A percentile compares a stretch with the other conserved stretches of the same genome.
phyloP scores from a whole-genome alignment of 768 basidiomycete species.

The Chlorophyllum brunneum region DNA sequence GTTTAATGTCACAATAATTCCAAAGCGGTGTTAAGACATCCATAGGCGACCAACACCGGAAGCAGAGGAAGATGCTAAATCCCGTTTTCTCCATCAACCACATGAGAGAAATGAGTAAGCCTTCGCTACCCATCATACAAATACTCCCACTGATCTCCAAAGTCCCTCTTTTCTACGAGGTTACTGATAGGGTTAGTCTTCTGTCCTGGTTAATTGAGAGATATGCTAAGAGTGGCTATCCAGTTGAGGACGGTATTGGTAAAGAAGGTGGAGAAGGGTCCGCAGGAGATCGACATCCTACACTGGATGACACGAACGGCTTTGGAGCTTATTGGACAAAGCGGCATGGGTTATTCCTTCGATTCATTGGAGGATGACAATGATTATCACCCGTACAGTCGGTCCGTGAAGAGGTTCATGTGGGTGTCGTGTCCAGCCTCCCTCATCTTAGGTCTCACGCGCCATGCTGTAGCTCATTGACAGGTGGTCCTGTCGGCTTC shows the following conservation, averaged over 20 bases:
- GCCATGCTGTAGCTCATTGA: background rate
- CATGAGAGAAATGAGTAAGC: slow-evolving; percentile 32
- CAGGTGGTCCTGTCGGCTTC: slow-evolving; percentile 11
- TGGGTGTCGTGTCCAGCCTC: slow-evolving; percentile 10
- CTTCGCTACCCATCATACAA: background rate
- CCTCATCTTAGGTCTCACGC: background rate
- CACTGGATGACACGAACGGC: slow-evolving; percentile 27
- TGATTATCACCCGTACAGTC: slow-evolving; percentile 23
- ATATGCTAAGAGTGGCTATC: background rate
- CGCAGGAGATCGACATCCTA: slow-evolving; percentile 23
- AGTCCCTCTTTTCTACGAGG: slow-evolving; percentile 28
- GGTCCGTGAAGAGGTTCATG: slow-evolving; percentile 24
- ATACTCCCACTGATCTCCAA: background rate
- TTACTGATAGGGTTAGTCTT: slow-evolving; percentile 20
- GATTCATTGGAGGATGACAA: slow-evolving; percentile 25
- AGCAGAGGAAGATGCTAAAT: slow-evolving; percentile 41
- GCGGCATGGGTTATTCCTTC: slow-evolving; percentile 29
- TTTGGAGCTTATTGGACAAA: slow-evolving; percentile 28
- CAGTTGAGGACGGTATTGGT: slow-evolving; percentile 25
- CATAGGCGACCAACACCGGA: slow-evolving; percentile 36
- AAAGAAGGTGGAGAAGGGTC: slow-evolving; percentile 22
- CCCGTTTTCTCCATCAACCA: slow-evolving; percentile 40
- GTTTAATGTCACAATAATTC: background rate
- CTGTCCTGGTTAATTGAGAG: background rate
- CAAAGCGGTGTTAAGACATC: background rate